Evolutionary conservation across 345 rosid genomes (phyloP), one percentile per base, ranked within the genome.

Genomic region (Acer saccharum): DNA sequence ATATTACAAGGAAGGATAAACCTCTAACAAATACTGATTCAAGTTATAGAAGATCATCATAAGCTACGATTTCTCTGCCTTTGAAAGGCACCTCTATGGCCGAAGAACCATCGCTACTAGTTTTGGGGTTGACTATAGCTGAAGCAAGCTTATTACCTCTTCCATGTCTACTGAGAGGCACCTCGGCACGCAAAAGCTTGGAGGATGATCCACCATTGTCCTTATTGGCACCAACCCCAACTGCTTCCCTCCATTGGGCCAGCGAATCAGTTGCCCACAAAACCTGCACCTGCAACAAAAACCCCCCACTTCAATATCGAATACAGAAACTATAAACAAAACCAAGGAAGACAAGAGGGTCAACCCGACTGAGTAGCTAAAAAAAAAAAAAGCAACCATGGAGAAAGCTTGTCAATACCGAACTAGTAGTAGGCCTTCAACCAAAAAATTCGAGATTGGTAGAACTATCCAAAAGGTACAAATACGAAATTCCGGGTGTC

Each of bases 191-290:
- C 76, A 92, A 54, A 52, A 95, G 94, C 87, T 89, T 93, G 4
- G 97, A 94, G 1, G 93, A 81, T 5, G 90, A 78, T 7, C 90
- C 81, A 61, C 75, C 86, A 12, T 71, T 78, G 50, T 74, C 85
- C 16, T 81, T 87, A 62, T 81, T 81, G 4, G 71, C 80, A 41
- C 82, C 88, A 44, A 20, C 74, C 68, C 82, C 89, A 73, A 89
- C 86, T 72, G 91, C 92, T 75, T 92, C 94, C 80, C 82, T 88
- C 98, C 97, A 93, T 62, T 83, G 86, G 58, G 90, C 91, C 13
- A 90, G 83, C 27, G 95, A 88, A 86, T 93, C 98, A 35, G 92
- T 90, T 43, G 93, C 91, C 98, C 97, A 89, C 54, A 84, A 66
- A 52, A 95, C 97, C 76, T 86, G 86, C 48, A 93, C 87, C 98